Percentiles rank a stretch among this genome's conserved stretches.
phyloP scores from a whole-genome alignment of 768 basidiomycete species.

The Trametes sanguinea region DNA sequence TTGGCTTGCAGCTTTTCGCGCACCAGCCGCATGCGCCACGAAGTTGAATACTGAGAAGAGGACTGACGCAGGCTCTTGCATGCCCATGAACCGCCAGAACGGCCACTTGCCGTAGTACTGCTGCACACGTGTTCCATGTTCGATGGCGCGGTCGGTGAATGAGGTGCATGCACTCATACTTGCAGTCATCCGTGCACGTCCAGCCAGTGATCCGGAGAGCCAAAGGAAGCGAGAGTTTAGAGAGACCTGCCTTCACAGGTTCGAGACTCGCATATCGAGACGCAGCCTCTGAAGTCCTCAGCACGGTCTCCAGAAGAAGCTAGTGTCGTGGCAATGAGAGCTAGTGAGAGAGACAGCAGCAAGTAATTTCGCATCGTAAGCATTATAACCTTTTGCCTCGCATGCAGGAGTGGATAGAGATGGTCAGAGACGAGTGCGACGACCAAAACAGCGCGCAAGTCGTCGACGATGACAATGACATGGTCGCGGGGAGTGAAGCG shows the following conservation, averaged over 20 bases:
- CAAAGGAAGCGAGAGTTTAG: slow-evolving; percentile 41
- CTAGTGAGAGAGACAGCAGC: not conserved
- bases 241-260: slow-evolving; percentile 26
- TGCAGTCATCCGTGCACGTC: slow-evolving; percentile 87
- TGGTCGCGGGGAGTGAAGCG: too few species aligned
- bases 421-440: not conserved
- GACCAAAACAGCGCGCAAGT: too few species aligned
- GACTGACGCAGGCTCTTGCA: slow-evolving; percentile 94
- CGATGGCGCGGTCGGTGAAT: slow-evolving; percentile 65
- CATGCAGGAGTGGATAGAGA: not conserved
- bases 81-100: slow-evolving; percentile 83
- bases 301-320: slow-evolving; percentile 42
- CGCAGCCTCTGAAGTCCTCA: slow-evolving; percentile 38
- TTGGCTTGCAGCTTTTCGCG: slow-evolving; percentile 45
- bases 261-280: slow-evolving; percentile 37
- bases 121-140: slow-evolving; percentile 47
- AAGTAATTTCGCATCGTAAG: not conserved
- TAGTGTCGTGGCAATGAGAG: not conserved
- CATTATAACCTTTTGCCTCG: not conserved
- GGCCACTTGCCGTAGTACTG: slow-evolving; percentile 99
- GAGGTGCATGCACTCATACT: slow-evolving; percentile 85
- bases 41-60: slow-evolving; percentile 88
- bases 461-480: not conserved
- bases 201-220: slow-evolving; percentile 73
- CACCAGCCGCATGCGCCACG: slow-evolving; percentile 69